These are phyloP conservation scores for Mucor racemosus DNA, from an alignment of 371 early-diverging fungal species.

Conservation along the genomic window DNA sequence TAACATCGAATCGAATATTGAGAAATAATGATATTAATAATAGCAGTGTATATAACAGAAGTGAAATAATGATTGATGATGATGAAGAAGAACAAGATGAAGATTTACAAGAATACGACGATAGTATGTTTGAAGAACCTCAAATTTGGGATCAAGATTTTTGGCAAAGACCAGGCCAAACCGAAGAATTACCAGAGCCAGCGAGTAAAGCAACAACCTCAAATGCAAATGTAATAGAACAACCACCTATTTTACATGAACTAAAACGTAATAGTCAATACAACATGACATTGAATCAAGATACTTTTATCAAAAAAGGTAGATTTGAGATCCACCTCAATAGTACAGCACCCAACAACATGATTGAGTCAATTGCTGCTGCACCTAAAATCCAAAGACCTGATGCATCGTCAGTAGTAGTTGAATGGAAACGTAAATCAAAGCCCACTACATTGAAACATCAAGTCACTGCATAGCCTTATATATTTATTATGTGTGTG, in stretches of 20 bases:
- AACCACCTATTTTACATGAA: conserved; percentile 32
- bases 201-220: too few species aligned
- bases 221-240: too few species aligned
- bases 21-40: too few species aligned
- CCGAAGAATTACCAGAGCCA: neutral
- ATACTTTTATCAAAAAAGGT: conserved; percentile 36
- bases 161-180: conserved; percentile 30
- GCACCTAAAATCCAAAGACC: conserved; percentile 5
- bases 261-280: conserved; percentile 16
- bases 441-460: conserved; percentile 8
- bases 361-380: conserved; percentile 3
- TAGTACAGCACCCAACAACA: neutral
- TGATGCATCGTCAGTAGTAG: conserved; percentile 8
- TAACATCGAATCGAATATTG: conserved; percentile 3
- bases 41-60: conserved; percentile 3
- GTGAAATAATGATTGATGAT: conserved; percentile 4
- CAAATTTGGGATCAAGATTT: conserved; percentile 46
- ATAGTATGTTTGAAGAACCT: conserved; percentile 16
- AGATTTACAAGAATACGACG: neutral
- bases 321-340: conserved; percentile 42
- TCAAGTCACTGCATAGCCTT: conserved; percentile 11
- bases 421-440: conserved; percentile 33
- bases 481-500: neutral
- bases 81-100: conserved; percentile 9
- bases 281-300: conserved; percentile 1